Percentiles rank a stretch among this genome's conserved stretches.
phyloP scores from a whole-genome alignment of 306 rosid genomes.

The Sindora glabra region DNA sequence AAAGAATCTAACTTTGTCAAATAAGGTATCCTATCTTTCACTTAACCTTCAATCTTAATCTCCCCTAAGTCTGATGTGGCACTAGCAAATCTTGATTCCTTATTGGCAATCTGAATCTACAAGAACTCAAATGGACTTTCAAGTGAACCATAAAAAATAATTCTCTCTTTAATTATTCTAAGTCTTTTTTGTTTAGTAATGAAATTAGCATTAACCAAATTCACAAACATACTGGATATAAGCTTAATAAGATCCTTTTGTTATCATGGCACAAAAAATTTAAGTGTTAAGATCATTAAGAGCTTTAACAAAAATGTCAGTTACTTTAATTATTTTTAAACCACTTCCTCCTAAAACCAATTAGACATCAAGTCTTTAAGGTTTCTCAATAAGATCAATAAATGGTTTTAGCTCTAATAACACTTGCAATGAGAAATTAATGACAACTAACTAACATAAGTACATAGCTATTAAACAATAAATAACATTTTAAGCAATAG shows the following conservation, averaged over 20 bases:
- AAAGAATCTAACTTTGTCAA: constrained; percentile 86
- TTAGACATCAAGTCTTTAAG: constrained; percentile 90
- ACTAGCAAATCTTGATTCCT: constrained; percentile 84
- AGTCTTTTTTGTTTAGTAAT: constrained; percentile 93
- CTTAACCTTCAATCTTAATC: constrained; percentile 79
- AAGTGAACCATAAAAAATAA: constrained; percentile 75
- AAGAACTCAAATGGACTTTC: constrained; percentile 75
- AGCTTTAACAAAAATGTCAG: constrained; percentile 78
- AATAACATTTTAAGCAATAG: too few relatives aligned
- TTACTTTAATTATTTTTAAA: constrained; percentile 78
- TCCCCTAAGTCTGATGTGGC: constrained; percentile 87
- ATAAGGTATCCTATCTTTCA: constrained; percentile 88
- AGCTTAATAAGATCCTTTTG: constrained; percentile 95
- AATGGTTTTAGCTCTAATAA: constrained; percentile 77
- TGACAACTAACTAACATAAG: too few relatives aligned
- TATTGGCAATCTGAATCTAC: constrained; percentile 90
- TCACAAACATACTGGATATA: constrained; percentile 78
- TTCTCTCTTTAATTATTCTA: constrained; percentile 74
- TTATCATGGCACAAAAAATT: constrained; percentile 95
- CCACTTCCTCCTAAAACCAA: constrained; percentile 98
- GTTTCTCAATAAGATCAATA: constrained; percentile 85
- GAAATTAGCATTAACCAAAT: constrained; percentile 94
- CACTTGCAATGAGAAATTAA: constrained; percentile 41
- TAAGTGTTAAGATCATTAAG: constrained; percentile 97
- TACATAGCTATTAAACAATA: too few relatives aligned